Evolutionary conservation across 1,284 basidiomycete species (phyloP).

Genomic region (Puccinia hordei): DNA sequence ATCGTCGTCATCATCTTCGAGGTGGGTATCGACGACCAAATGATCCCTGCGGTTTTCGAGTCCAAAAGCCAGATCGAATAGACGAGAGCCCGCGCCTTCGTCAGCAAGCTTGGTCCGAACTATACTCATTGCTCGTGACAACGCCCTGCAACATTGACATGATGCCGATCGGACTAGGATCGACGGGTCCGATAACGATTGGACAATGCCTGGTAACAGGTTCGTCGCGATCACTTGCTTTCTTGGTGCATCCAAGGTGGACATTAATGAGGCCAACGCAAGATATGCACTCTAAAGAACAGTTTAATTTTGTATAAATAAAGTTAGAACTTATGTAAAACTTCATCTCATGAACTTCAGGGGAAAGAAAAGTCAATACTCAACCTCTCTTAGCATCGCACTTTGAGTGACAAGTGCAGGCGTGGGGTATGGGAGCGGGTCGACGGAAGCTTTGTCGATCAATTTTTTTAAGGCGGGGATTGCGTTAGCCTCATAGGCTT

Average conservation of each 20-base stretch:
- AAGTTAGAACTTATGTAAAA: background rate
- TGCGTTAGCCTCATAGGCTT: slow-evolving; percentile 29
- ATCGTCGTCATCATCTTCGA: slow-evolving; percentile 30
- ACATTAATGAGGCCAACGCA: slow-evolving; percentile 48
- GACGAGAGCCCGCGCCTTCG: slow-evolving; percentile 71
- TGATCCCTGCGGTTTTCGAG: slow-evolving; percentile 54
- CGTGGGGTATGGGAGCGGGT: slow-evolving; percentile 44
- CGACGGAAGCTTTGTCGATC: slow-evolving; percentile 40
- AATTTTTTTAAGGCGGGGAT: slow-evolving; percentile 47
- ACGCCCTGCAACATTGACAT: slow-evolving; percentile 78
- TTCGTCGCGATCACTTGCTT: slow-evolving; percentile 67
- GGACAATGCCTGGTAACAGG: slow-evolving; percentile 66
- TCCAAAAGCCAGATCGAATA: slow-evolving; percentile 67
- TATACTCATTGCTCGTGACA: slow-evolving; percentile 74
- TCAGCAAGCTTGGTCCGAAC: slow-evolving; percentile 80
- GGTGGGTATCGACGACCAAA: background rate
- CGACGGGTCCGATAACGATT: slow-evolving; percentile 67
- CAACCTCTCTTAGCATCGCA: slow-evolving; percentile 47
- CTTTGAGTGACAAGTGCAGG: slow-evolving; percentile 41
- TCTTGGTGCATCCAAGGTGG: slow-evolving; percentile 59
- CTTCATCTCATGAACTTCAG: background rate
- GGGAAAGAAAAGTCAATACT: background rate
- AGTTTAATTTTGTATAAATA: background rate
- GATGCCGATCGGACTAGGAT: slow-evolving; percentile 78
- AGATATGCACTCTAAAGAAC: slow-evolving; percentile 43